Evolutionary conservation across 1,284 basidiomycete genomes (phyloP), one percentile per base, ranked within the genome.

Genomic region (Papiliotrema fonsecae): DNA sequence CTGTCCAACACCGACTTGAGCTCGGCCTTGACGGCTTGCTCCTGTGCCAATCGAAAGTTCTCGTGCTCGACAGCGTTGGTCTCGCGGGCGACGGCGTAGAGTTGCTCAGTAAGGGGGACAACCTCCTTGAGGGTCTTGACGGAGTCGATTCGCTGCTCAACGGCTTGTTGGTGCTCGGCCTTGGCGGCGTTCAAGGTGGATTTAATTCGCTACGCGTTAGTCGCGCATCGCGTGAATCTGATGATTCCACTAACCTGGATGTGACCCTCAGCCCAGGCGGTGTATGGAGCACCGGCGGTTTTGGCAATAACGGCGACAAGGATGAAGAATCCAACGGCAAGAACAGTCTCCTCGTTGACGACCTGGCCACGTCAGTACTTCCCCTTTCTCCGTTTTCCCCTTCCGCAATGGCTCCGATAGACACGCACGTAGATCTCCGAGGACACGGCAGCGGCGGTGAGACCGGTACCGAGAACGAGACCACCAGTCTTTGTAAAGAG

Each of bases 1-100:
- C 87, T 88, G 81, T 98, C 96, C 52, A 98, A 83, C 32, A 98
- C 93, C 32, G 84, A 64, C 79, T 97, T 98, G 73, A 97, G 79
- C 78, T 98, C 96, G 44, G 85, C 61, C 32, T 92, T 85, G 63
- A 97, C 78, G 43, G 82, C 83, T 58, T 87, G 85, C 76, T 89
- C 87, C 79, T 98, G 94, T 67, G 83, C 81, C 70, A 93, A 86
- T 54, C 88, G 83, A 66, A 97, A 98, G 52, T 88, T 85, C 67
- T 89, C 85, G 62, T 87, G 81, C 77, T 98, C 94, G 64, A 94
- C 79, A 65, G 85, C 76, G 51, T 93, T 93, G 56, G 92, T 97
- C 75, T 97, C 91, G 87, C 96, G 96, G 66, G 94, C 93, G 51
- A 97, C 78, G 49, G 85, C 79, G 75, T 97, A 98, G 65, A 98